Base-by-base conservation (phyloP, 768 basidiomycete genomes). In the Russula griseocarnosa region DNA sequence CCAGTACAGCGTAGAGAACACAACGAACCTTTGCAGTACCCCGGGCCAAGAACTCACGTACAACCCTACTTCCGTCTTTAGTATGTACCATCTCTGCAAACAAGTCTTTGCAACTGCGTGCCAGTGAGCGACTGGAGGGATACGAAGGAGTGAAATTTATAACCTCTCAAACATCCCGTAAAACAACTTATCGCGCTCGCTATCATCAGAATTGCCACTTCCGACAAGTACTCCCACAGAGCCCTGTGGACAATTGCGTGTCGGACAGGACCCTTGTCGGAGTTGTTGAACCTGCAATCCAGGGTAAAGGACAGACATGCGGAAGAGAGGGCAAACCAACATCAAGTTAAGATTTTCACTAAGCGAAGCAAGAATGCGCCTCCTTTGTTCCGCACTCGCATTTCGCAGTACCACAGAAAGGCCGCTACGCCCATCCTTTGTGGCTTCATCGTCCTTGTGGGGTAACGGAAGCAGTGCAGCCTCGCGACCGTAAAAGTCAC, bases 1-100 rank as follows among this genome's bases (percentile, higher is more conserved):
- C 32, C 30, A 5, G 22, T 36, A 28, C 14, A 26, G 53, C 14
- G 34, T 38, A 50, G 18, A 32, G 10, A 51, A 40, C n/a, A 5
- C 24, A 46, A 69, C 72, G 22, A 59, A 87, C 90, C 78, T 97
- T 98, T 5, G 94, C 92, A 14, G 82, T 84, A 5, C 92, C 92
- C 50, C 82, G 80, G 0, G 87, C 91, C 42, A 96, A 80, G 73
- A 97, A 90, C 66, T 94, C 87, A 49, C 94, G 85, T 3, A 90
- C 93, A 30, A 83, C 86, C 24, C 90, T 85, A 63, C 92, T 91
- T 22, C 94, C 94, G 69, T 96, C 91, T 71, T 85, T 92, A 18
- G 94, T 98, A 70, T 98, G 94, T 0, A 94, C 92, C 82, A 96
- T 90, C 71, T 97, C 94, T 0, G 94, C 87, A 8, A 96, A 78